Base-by-base conservation (phyloP, 2,329 filamentous ascomycete genomes). In the Trichoderma sp. region DNA sequence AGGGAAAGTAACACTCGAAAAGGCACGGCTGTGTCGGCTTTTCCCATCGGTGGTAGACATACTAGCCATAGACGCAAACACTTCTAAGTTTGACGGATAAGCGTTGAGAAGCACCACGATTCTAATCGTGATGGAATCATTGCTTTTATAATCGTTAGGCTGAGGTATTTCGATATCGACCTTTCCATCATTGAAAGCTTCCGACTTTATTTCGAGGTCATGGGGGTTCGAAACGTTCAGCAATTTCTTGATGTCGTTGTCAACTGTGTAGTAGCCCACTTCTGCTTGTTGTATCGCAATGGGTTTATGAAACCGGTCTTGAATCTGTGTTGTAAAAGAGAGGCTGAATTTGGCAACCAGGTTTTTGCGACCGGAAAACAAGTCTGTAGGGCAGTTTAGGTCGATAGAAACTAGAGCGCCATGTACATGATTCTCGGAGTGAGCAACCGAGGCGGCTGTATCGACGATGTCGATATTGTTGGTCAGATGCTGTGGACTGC, bases 341-440 rank as follows among this genome's bases (percentile, higher is more conserved):
- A 69, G 3, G 9, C 50, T 27, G 12, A 59, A 59, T 7, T 14
- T 69, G 14, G 29, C 29, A 8, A n/a, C 8, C 0, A 24, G 18
- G 3, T 59, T 4, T 5, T 38, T 69, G 9, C 31, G n/a, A 11
- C 45, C 45, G n/a, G 1, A 59, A 4, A 69, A 59, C 0, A 35
- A 24, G 6, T n/a, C 3, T 35, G 45, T 9, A 27, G 66, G 12
- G 18, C 50, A 69, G 1, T 18, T n/a, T 11, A 69, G n/a, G 11
- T 69, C 66, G 7, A 69, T 56, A 1, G 66, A 69, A 3, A 69
- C 50, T 1, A 69, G 31, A 8, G 66, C 66, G 4, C 66, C 66
- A 9, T 7, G n/a, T 1, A 2, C 5, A 18, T 53, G 66, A 3
- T 18, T 38, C 1, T 69, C 66, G 4, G 29, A 2, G 8, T 38